Evolutionary conservation across 2,329 filamentous ascomycete genomes (phyloP).

Genomic region (Penicillium hesseltinei): DNA sequence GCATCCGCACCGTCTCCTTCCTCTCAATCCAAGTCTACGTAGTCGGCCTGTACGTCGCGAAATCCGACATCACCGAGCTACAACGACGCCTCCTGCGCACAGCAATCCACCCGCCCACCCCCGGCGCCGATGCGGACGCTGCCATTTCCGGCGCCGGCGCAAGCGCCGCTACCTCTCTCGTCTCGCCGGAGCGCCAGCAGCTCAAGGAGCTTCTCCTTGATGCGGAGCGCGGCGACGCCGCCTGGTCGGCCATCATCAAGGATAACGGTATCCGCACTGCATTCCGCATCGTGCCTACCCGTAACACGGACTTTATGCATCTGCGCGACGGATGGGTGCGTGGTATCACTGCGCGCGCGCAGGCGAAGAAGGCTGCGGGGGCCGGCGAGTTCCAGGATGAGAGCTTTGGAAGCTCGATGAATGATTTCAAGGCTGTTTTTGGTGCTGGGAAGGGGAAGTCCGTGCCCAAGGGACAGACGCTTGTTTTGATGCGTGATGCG

Average conservation of each 20-base stretch:
- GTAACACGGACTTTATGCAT: conserved; percentile 92
- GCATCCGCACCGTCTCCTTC: conserved; percentile 86
- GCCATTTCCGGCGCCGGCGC: conserved; percentile 52
- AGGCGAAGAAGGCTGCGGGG: conserved; percentile 43
- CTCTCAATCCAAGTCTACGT: conserved; percentile 90
- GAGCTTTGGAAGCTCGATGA: conserved; percentile 70
- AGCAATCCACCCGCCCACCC: conserved; percentile 48
- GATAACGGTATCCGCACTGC: conserved; percentile 69
- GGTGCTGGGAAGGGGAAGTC: conserved; percentile 64
- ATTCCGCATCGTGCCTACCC: conserved; percentile 82
- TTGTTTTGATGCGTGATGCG: conserved; percentile 68
- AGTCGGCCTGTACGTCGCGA: conserved; percentile 87
- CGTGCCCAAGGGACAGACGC: conserved; percentile 74
- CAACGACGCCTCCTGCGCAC: conserved; percentile 74
- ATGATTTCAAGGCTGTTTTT: conserved; percentile 78
- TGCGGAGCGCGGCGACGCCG: conserved; percentile 63
- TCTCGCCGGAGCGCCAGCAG: conserved; percentile 74
- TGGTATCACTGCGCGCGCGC: conserved; percentile 72
- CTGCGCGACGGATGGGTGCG: conserved; percentile 87
- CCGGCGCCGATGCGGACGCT: conserved; percentile 14
- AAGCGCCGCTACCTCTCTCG: conserved; percentile 71
- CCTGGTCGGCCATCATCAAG: conserved; percentile 71
- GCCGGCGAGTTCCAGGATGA: conserved; percentile 63
- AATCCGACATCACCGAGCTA: conserved; percentile 74
- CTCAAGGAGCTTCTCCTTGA: conserved; percentile 70